A percentile compares a stretch with the other conserved stretches of the same genome.
phyloP scores from a whole-genome alignment of 176 grass and related monocot genomes.

The Hsuehochloa calcarea region DNA sequence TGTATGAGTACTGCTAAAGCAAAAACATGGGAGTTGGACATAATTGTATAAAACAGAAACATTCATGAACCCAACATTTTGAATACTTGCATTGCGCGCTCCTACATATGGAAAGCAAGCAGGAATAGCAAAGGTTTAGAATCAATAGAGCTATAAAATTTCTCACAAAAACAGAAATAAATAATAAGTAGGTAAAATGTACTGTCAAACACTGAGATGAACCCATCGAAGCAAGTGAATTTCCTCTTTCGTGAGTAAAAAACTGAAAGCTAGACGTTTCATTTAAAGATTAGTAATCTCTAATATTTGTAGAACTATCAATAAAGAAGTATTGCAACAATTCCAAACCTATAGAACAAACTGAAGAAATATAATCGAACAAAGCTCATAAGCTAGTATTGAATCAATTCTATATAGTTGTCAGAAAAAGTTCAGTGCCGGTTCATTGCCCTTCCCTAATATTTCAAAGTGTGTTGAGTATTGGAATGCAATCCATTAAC shows the following conservation, averaged over 20 bases:
- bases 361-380: neutral
- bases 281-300: neutral
- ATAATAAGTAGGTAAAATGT: neutral
- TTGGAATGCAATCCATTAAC: neutral
- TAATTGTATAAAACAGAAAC: constrained; percentile 7
- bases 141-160: constrained; percentile 5
- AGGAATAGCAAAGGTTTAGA: neutral
- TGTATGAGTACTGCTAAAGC: neutral
- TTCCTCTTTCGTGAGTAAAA: neutral
- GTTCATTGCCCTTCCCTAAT: constrained; percentile 4
- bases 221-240: constrained; percentile 13
- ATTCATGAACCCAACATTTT: neutral
- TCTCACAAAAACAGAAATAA: constrained; percentile 7
- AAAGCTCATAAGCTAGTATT: neutral
- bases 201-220: constrained; percentile 13
- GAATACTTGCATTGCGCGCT: neutral
- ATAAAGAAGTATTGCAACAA: neutral
- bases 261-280: neutral
- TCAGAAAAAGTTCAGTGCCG: neutral
- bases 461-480: neutral
- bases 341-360: constrained; percentile 1
- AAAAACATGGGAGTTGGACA: constrained; percentile 24
- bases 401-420: neutral
- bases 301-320: constrained; percentile 22
- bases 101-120: neutral